Percentiles rank a stretch among this genome's conserved stretches.
Conservation (phyloP, 805 yeast species). For the Suhomyces xylopsoci region DNA sequence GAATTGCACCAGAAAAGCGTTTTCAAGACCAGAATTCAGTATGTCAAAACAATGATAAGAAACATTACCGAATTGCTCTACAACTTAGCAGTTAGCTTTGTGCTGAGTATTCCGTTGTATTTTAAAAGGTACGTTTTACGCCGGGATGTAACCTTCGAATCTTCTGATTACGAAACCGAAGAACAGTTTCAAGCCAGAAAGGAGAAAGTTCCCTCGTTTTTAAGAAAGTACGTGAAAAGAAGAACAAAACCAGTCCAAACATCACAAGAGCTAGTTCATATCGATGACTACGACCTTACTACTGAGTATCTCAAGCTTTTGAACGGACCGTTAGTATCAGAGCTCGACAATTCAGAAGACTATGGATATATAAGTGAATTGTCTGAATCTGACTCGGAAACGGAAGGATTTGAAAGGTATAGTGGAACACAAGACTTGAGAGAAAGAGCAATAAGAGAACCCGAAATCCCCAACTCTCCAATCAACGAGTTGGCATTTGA, state of each 20-base stretch:
- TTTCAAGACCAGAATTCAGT: constrained; percentile 17
- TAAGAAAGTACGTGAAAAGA: constrained; percentile 24
- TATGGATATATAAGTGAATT: constrained; percentile 10
- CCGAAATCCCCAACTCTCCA: neutral
- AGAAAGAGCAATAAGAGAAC: neutral
- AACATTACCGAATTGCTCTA: constrained; percentile 21
- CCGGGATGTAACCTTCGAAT: neutral
- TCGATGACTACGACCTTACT: constrained; percentile 14
- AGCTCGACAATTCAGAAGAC: constrained; percentile 35
- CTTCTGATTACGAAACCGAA: neutral
- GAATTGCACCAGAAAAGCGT: constrained; percentile 11
- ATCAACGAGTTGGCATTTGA: constrained; percentile 24
- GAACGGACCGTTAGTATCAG: constrained; percentile 28
- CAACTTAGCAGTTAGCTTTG: constrained; percentile 9
- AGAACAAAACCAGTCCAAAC: constrained; percentile 12
- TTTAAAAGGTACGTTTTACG: neutral
- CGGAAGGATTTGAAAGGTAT: neutral
- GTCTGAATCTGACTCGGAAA: constrained; percentile 7
- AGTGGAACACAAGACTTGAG: neutral
- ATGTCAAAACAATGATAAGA: constrained; percentile 17
- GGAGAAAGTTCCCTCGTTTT: constrained; percentile 24
- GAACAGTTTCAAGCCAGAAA: constrained; percentile 6
- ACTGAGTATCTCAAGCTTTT: constrained; percentile 24
- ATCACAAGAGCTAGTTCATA: constrained; percentile 3
- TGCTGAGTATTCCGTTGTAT: neutral